Base-by-base conservation (phyloP, 176 grass and related monocot species). In the Miscanthus lutarioriparius region DNA sequence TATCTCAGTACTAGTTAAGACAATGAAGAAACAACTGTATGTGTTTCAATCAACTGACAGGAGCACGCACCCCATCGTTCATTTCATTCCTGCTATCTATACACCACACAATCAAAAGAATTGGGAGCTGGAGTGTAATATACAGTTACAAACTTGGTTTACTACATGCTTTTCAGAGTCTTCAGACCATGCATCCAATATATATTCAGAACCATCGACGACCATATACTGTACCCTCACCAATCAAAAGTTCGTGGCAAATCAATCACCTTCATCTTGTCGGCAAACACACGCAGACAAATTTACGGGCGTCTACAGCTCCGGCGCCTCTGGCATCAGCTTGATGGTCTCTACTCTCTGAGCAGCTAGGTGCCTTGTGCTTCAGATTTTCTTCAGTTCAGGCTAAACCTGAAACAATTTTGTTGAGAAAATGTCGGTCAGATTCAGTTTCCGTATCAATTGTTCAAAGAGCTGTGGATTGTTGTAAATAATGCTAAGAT, bases 381-480 rank as follows among this genome's bases (percentile, higher is more conserved):
- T n/a, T 4, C n/a, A 16, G 33, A 74, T 74, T 22, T 8, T 6
- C 51, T 80, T 91, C 85, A 91, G 75, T 83, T 80, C 80, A 91
- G 84, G 80, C 75, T 84, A 76, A 91, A 91, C 89, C 89, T 91
- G 89, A 49, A 75, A 38, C 23, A 53, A 10, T 16, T 48, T 81
- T 5, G 7, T 72, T 11, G 3, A 43, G 15, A 51, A 53, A 63
- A 64, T 3, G 15, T 67, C 40, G 66, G 33, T 25, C 28, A 64
- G 20, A 16, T 38, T 2, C 4, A 30, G 47, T 25, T 62, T 43
- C 15, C 16, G 61, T 12, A 58, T 61, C 15, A 3, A 49, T 15
- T 36, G 28, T 30, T 7, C 7, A 8, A 28, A 13, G 25, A 66
- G 14, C 1, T 45, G 8, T 19, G 40, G 10, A 10, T 15, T 51